Evolutionary conservation across 176 grass and related monocot genomes (phyloP).

Genomic region (Rhynchospora pubera): DNA sequence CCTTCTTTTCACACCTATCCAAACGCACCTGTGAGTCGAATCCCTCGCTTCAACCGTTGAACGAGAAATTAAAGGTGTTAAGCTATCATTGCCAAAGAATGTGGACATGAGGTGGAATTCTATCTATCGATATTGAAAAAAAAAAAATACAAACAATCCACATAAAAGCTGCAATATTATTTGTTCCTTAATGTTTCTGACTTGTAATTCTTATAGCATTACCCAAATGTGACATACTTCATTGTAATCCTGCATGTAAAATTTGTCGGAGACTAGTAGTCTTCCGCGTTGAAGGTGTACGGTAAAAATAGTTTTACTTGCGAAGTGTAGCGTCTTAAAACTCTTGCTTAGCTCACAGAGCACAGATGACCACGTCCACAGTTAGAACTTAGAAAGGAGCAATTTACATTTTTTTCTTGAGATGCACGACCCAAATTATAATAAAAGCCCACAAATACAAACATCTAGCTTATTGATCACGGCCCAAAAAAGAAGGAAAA

Average conservation of each 20-base stretch:
- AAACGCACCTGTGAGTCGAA: too few species aligned
- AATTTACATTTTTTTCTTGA: constrained; percentile 5
- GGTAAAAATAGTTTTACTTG: not conserved
- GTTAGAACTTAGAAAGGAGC: not conserved
- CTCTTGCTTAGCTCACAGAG: not conserved
- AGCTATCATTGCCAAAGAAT: not conserved
- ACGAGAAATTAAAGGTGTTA: too few species aligned
- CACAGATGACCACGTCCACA: not conserved
- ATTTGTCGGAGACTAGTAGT: not conserved
- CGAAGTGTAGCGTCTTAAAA: not conserved
- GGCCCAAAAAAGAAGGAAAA: not conserved
- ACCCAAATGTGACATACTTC: not conserved
- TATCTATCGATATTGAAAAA: not conserved
- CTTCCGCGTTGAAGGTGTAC: not conserved
- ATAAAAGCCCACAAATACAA: not conserved
- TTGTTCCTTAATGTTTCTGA: not conserved
- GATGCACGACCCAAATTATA: not conserved
- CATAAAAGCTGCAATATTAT: not conserved
- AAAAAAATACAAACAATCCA: not conserved
- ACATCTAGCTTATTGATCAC: not conserved
- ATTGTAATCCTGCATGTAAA: not conserved
- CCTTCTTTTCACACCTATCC: too few species aligned
- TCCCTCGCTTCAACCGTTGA: too few species aligned
- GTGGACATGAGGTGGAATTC: not conserved
- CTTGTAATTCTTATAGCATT: not conserved